phyloP scores from a whole-genome alignment of 768 basidiomycete species.

The Leccinellum albellum region DNA sequence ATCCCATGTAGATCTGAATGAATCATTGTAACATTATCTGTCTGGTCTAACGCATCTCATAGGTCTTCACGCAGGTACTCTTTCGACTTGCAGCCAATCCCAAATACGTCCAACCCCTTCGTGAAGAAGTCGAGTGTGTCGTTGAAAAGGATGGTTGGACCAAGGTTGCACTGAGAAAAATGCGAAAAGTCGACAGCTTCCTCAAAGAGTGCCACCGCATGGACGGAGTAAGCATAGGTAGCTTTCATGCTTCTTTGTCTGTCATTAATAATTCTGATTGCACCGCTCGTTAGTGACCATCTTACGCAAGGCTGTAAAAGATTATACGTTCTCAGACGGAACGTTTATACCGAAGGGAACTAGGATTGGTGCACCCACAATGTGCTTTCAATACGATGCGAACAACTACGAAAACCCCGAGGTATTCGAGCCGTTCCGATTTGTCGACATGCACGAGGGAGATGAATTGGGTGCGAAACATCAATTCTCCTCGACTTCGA shows the following conservation, averaged over 20 bases:
- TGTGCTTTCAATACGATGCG: neutral
- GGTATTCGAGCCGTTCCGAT: neutral
- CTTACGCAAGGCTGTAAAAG: neutral
- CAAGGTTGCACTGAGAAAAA: neutral
- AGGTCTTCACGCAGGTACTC: conserved; percentile 2
- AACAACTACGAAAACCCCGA: neutral
- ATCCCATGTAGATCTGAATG: neutral
- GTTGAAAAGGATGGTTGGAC: conserved; percentile 3
- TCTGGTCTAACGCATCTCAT: neutral
- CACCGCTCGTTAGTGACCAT: neutral
- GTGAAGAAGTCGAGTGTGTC: conserved; percentile 4
- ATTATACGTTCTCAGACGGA: neutral
- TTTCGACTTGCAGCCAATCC: neutral
- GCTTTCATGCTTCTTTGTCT: neutral
- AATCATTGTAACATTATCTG: neutral
- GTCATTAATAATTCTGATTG: neutral
- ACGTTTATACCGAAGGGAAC: neutral
- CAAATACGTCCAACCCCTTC: neutral
- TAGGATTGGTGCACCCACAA: neutral
- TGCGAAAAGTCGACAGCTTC: conserved; percentile 8
- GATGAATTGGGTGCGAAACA: neutral
- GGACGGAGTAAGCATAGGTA: neutral
- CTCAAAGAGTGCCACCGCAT: conserved; percentile 10
- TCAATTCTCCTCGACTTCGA: neutral
- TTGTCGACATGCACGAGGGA: neutral